These are phyloP conservation scores for Auriculariales sp. DNA, from an alignment of 768 basidiomycete species.

Conservation along the genomic window DNA sequence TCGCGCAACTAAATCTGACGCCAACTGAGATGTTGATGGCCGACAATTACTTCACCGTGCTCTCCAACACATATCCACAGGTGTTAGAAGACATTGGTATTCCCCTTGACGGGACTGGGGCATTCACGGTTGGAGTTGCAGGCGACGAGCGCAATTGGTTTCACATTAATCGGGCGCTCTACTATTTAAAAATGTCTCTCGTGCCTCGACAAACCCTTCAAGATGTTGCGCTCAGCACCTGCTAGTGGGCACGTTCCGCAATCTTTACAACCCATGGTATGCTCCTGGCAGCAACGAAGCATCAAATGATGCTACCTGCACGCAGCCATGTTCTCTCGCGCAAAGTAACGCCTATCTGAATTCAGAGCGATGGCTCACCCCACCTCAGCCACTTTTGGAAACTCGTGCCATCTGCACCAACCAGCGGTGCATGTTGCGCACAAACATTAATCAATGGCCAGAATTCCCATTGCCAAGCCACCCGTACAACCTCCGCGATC, in stretches of 20 bases:
- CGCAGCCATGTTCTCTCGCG: conserved; percentile 12
- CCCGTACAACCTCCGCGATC: too few species aligned
- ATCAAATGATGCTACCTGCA: not conserved
- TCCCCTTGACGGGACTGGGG: conserved; percentile 31
- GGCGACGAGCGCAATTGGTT: conserved; percentile 41
- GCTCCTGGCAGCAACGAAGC: not conserved
- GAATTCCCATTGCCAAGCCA: too few species aligned
- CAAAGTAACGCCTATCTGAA: too few species aligned
- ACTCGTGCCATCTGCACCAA: too few species aligned
- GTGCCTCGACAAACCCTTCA: not conserved
- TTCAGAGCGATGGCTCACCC: too few species aligned
- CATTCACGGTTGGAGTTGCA: conserved; percentile 46
- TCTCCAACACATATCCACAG: conserved; percentile 41
- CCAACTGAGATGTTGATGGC: conserved; percentile 53
- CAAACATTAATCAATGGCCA: too few species aligned
- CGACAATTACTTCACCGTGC: conserved; percentile 53
- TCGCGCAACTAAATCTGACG: conserved; percentile 40
- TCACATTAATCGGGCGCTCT: too few species aligned
- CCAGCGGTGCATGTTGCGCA: too few species aligned
- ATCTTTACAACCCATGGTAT: not conserved
- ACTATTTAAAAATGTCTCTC: conserved; percentile 30
- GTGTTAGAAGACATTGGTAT: conserved; percentile 53
- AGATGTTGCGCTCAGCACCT: not conserved
- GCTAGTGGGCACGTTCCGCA: not conserved
- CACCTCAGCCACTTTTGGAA: too few species aligned